These are phyloP conservation scores for Prunus salicina DNA, from an alignment of 306 rosid genomes.

Conservation along the genomic window DNA sequence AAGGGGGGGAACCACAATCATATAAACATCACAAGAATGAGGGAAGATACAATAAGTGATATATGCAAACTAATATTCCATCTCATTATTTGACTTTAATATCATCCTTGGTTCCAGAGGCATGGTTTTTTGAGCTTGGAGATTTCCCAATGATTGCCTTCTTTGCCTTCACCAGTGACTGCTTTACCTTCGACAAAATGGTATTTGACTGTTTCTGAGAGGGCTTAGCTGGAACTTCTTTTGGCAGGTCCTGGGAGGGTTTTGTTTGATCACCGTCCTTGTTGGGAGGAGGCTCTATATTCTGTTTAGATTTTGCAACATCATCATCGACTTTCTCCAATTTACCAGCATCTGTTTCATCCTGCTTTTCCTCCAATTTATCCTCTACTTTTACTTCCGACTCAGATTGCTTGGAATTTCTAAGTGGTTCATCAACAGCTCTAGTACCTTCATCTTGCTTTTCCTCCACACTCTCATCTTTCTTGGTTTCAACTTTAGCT, in stretches of 20 bases:
- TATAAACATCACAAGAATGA: slow-evolving; percentile 21
- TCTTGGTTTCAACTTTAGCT: slow-evolving; percentile 26
- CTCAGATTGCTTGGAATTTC: slow-evolving; percentile 42
- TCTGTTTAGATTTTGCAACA: slow-evolving; percentile 42
- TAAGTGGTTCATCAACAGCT: slow-evolving; percentile 25
- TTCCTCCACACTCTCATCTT: slow-evolving; percentile 25
- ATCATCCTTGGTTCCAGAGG: slow-evolving; percentile 59
- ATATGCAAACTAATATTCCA: slow-evolving; percentile 25
- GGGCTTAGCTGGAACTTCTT: slow-evolving; percentile 52
- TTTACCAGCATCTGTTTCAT: slow-evolving; percentile 4
- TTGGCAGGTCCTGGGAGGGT: slow-evolving; percentile 43
- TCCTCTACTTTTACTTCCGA: slow-evolving; percentile 47
- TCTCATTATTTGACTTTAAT: slow-evolving; percentile 58
- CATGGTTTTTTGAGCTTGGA: slow-evolving; percentile 57
- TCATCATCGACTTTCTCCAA: slow-evolving; percentile 36
- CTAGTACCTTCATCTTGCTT: slow-evolving; percentile 39
- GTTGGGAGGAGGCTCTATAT: slow-evolving; percentile 26
- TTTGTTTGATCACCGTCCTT: slow-evolving; percentile 41
- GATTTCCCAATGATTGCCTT: slow-evolving; percentile 81
- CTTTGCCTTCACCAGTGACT: slow-evolving; percentile 79
- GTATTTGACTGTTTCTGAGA: slow-evolving; percentile 67
- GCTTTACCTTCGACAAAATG: slow-evolving; percentile 72
- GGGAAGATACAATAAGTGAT: slow-evolving; percentile 26
- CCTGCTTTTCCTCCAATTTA: background rate
- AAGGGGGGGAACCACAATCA: slow-evolving; percentile 24